Evolutionary conservation across 176 grass and related monocot species (phyloP).

Genomic region (Carex parvula): DNA sequence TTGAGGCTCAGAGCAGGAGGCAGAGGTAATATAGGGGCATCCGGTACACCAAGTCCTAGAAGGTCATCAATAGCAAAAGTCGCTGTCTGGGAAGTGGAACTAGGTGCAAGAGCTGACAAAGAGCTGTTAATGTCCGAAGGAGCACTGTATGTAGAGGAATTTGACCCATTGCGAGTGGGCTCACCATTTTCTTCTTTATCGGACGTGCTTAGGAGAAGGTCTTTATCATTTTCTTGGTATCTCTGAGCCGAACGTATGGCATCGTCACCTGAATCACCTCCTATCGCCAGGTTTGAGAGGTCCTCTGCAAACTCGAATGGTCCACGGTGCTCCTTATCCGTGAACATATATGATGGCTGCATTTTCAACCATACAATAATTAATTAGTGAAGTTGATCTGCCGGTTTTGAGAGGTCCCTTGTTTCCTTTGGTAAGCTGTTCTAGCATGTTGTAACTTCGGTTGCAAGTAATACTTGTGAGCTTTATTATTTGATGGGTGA

Average conservation of each 20-base stretch:
- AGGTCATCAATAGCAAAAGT: slow-evolving; percentile 85
- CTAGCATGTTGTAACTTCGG: background rate
- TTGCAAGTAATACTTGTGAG: background rate
- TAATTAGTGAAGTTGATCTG: slow-evolving; percentile 16
- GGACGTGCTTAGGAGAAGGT: slow-evolving; percentile 89
- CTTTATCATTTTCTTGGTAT: slow-evolving; percentile 96
- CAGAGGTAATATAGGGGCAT: slow-evolving; percentile 35
- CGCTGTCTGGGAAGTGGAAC: slow-evolving; percentile 37
- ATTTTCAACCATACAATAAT: slow-evolving; percentile 30
- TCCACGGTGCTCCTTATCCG: slow-evolving; percentile 91
- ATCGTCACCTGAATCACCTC: slow-evolving; percentile 54
- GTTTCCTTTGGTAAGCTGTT: background rate
- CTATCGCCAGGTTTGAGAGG: slow-evolving; percentile 61
- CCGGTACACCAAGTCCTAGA: slow-evolving; percentile 62
- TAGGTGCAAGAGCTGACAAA: slow-evolving; percentile 26
- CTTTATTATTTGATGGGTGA: background rate
- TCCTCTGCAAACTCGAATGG: slow-evolving; percentile 95
- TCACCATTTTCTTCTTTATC: slow-evolving; percentile 86
- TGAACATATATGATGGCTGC: slow-evolving; percentile 98
- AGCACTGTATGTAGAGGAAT: slow-evolving; percentile 76
- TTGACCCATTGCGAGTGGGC: slow-evolving; percentile 46
- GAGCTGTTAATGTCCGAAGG: slow-evolving; percentile 51
- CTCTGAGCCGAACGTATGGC: slow-evolving; percentile 60
- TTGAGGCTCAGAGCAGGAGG: slow-evolving; percentile 60
- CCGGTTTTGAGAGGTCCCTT: background rate